These are phyloP conservation scores for Rhizopus stolonifer DNA, from an alignment of 371 early-diverging fungal species.

Conservation along the genomic window DNA sequence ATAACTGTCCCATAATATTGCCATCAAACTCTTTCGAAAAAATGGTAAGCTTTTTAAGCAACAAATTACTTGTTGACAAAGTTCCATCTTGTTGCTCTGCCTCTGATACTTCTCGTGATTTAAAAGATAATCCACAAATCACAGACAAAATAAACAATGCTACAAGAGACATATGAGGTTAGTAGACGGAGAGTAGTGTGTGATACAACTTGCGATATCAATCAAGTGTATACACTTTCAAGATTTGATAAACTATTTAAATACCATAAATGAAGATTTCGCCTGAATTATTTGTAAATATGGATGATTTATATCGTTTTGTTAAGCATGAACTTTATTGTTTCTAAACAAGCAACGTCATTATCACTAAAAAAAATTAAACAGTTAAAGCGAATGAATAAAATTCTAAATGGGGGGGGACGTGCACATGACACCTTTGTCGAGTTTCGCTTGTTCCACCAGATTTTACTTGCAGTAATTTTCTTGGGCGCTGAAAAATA, in stretches of 20 bases:
- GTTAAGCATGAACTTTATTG: constrained; percentile 7
- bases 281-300: constrained; percentile 17
- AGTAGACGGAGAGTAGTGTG: not conserved
- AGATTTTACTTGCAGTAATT: no score
- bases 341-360: no score
- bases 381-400: no score
- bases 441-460: no score
- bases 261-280: constrained; percentile 3
- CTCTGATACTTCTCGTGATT: constrained; percentile 13
- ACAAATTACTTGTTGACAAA: constrained; percentile 20
- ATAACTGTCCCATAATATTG: no score
- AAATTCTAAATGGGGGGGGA: no score
- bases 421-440: no score
- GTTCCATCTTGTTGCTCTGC: constrained; percentile 17
- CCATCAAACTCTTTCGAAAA: constrained; percentile 16
- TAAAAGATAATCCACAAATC: not conserved
- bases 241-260: not conserved
- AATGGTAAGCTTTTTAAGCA: constrained; percentile 12
- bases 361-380: no score
- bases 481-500: no score
- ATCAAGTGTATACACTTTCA: not conserved
- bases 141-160: not conserved
- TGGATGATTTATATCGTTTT: constrained; percentile 15
- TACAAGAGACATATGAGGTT: not conserved
- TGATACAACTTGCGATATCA: not conserved